These are phyloP conservation scores for Colletotrichum horii DNA, from an alignment of 2,329 filamentous ascomycete species.

Conservation along the genomic window DNA sequence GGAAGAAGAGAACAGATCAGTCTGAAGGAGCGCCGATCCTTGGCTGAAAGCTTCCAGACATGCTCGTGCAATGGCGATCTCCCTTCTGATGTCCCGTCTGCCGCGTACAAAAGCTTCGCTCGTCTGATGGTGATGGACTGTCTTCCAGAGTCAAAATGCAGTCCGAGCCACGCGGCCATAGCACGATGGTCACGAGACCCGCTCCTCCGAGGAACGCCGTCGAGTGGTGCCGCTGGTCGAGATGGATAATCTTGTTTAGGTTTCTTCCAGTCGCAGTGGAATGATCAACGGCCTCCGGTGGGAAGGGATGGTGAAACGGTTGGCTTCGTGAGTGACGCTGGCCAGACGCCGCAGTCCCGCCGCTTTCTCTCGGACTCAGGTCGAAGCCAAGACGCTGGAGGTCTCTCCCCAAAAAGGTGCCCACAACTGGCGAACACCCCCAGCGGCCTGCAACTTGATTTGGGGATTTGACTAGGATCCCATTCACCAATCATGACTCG, in stretches of 20 bases:
- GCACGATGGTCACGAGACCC: not conserved
- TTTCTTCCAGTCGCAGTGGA: not conserved
- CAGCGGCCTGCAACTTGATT: not conserved
- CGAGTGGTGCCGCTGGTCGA: not conserved
- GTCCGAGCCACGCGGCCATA: not conserved
- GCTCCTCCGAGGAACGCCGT: not conserved
- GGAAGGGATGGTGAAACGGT: constrained; percentile 19
- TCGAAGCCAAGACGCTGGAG: not conserved
- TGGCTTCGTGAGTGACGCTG: constrained; percentile 1
- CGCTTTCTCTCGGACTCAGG: not conserved
- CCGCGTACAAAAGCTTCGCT: not conserved
- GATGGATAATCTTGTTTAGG: not conserved
- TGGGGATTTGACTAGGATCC: not conserved
- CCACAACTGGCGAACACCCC: not conserved
- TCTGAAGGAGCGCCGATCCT: not conserved
- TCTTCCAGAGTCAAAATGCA: not conserved
- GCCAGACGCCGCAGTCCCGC: not conserved
- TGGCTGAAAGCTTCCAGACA: not conserved
- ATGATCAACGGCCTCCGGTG: not conserved
- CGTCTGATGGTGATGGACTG: constrained; percentile 3
- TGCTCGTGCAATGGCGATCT: not conserved
- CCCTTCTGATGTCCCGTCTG: not conserved
- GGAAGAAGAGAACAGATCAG: not conserved
- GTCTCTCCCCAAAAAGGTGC: not conserved
- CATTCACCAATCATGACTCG: not conserved